phyloP scores from a whole-genome alignment of 2,329 filamentous ascomycete genomes.

The Lachnellula subtilissima region DNA sequence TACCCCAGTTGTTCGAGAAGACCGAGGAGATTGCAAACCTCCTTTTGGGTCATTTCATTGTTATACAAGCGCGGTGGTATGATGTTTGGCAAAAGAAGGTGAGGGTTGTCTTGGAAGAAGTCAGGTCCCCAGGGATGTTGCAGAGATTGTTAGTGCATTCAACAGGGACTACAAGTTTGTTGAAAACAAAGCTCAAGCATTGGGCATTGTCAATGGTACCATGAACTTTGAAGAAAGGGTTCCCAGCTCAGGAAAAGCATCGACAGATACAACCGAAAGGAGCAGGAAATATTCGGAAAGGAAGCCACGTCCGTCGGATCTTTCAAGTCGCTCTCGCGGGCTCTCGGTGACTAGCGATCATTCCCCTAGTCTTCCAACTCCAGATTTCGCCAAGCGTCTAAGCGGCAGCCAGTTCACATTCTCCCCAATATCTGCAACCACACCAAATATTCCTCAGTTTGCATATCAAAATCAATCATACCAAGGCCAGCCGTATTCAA shows the following conservation, averaged over 20 bases:
- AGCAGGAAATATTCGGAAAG: constrained; percentile 31
- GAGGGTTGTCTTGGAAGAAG: constrained; percentile 65
- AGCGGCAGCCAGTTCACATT: constrained; percentile 60
- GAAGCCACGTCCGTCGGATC: constrained; percentile 29
- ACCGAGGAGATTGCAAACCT: constrained; percentile 82
- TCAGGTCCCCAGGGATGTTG: constrained; percentile 58
- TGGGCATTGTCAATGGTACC: constrained; percentile 75
- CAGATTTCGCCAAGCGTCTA: constrained; percentile 60
- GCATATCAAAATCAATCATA: constrained; percentile 50
- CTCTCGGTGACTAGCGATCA: constrained; percentile 59
- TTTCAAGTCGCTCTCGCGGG: constrained; percentile 46
- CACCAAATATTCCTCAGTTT: constrained; percentile 49
- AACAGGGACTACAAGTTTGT: constrained; percentile 71
- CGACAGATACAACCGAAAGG: constrained; percentile 39
- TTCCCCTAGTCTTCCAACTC: constrained; percentile 58
- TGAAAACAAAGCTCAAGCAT: constrained; percentile 63
- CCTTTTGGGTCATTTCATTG: constrained; percentile 77
- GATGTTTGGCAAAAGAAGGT: constrained; percentile 80
- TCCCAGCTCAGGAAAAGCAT: constrained; percentile 8
- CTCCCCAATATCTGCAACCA: constrained; percentile 44
- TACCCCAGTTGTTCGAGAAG: constrained; percentile 75
- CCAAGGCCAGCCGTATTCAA: constrained; percentile 47
- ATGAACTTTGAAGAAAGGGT: constrained; percentile 36
- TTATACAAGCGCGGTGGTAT: constrained; percentile 80
- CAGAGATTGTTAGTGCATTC: constrained; percentile 74